Base-by-base conservation (phyloP, 495 filamentous ascomycete genomes). In the Pyrenopolyporus hunteri region DNA sequence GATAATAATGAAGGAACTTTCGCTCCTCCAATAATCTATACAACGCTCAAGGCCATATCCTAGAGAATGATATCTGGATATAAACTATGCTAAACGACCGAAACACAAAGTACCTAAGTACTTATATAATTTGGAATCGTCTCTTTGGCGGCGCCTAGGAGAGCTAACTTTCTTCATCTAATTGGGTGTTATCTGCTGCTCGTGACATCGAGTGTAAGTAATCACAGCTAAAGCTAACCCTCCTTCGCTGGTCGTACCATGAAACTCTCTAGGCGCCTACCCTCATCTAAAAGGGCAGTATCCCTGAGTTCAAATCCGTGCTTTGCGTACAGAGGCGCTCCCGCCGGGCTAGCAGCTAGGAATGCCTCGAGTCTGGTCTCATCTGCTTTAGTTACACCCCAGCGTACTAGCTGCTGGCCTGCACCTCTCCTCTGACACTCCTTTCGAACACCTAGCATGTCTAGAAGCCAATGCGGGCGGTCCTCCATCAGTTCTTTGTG, bases 311-410 rank as follows among this genome's bases (percentile, higher is more conserved):
- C 62, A 71, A 82, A 87, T 6, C 85, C 85, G 59, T 77, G 63
- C 57, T 76, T 78, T 43, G 77, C 49, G 71, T 87, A 88, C n/a
- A 88, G 19, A 7, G 71, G 69, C 29, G 72, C 71, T 6, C 84
- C 84, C 6, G 72, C 73, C 5, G 74, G 77, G 26, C 82, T 83
- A 0, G 81, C 79, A 52, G 86, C 83, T 4, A 87, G 63, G 69
- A 81, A 87, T 4, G 80, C 66, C 40, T 76, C 73, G 19, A 72
- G 58, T 0, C 75, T 74, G 11, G 68, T 73, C 14, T 71, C 66
- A 69, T 87, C 84, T 5, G 82, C 83, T 62, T 72, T 73, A 20
- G 71, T 60, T 5, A 79, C 53, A 0, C 83, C 83, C 76, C 79
- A 83, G 28, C 70, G 59, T 32, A 87, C 45, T 10, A 87, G 51